Evolutionary conservation across 2,329 filamentous ascomycete genomes (phyloP).

Genomic region (Periconia digitata): DNA sequence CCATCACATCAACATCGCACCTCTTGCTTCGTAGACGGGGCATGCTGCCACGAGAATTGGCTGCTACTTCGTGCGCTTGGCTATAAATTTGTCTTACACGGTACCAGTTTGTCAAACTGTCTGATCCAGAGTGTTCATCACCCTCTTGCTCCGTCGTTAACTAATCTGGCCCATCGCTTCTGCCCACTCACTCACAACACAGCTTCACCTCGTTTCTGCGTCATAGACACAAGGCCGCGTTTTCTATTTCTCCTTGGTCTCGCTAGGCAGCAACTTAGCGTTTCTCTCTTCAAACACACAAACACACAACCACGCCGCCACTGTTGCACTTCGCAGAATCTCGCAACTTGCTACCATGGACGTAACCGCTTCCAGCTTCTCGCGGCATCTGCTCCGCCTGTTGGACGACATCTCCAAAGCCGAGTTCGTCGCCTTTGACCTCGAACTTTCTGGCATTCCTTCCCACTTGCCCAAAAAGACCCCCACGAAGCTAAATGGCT

Average conservation of each 20-base stretch:
- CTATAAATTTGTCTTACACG: too few species aligned
- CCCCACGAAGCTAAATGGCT: slow-evolving; percentile 21
- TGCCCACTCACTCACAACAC: too few species aligned
- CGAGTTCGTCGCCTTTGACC: slow-evolving; percentile 65
- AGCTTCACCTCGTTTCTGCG: neutral
- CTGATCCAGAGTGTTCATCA: too few species aligned
- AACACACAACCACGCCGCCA: too few species aligned
- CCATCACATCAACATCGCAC: too few species aligned
- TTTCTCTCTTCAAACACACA: neutral
- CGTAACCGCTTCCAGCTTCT: slow-evolving; percentile 54
- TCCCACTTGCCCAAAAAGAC: slow-evolving; percentile 40
- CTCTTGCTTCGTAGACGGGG: too few species aligned
- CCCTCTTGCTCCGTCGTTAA: too few species aligned
- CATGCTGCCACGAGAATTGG: too few species aligned
- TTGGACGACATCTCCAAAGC: slow-evolving; percentile 60
- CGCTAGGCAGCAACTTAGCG: neutral
- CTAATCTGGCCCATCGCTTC: too few species aligned
- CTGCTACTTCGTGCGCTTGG: too few species aligned
- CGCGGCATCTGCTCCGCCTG: slow-evolving; percentile 55
- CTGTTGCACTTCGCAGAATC: too few species aligned
- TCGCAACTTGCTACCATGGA: slow-evolving; percentile 53
- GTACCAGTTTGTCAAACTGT: too few species aligned
- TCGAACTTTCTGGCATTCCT: slow-evolving; percentile 67
- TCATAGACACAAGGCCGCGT: neutral
- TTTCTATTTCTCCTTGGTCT: neutral